phyloP scores from a whole-genome alignment of 306 rosid species.

The Vachellia pachyceras region DNA sequence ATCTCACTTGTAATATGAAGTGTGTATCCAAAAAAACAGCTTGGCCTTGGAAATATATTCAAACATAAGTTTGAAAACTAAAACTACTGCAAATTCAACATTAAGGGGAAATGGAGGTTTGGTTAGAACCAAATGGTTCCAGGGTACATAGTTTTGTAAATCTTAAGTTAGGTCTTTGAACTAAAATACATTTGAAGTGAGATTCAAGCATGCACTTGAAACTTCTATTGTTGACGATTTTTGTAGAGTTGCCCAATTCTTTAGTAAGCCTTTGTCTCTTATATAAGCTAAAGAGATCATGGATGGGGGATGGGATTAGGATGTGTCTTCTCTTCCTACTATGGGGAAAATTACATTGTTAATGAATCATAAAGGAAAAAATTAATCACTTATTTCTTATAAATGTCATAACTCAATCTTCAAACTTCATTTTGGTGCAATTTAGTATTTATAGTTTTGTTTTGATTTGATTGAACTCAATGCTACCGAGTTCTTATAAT shows the following conservation, averaged over 20 bases:
- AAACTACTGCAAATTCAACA: background rate
- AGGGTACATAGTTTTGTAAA: too few species aligned
- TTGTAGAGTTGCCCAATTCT: background rate
- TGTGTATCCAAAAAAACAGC: too few species aligned
- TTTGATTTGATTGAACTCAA: too few species aligned
- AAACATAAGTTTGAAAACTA: background rate
- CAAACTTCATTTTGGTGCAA: too few species aligned
- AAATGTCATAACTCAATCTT: too few species aligned
- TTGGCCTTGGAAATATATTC: background rate
- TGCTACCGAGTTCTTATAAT: too few species aligned
- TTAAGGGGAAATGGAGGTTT: background rate
- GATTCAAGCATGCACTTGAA: background rate
- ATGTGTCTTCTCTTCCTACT: background rate
- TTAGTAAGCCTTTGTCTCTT: background rate
- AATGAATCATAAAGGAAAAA: background rate
- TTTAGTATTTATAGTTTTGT: too few species aligned
- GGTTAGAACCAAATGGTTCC: too few species aligned
- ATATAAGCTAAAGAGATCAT: background rate
- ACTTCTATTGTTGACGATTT: too few species aligned
- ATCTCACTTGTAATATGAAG: too few species aligned
- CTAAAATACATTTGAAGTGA: too few species aligned
- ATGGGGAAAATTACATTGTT: background rate
- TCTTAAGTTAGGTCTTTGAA: background rate
- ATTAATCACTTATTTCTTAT: too few species aligned
- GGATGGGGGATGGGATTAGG: background rate